Evolutionary conservation across 768 basidiomycete genomes (phyloP).

Genomic region (Xanthoconium stramineum): DNA sequence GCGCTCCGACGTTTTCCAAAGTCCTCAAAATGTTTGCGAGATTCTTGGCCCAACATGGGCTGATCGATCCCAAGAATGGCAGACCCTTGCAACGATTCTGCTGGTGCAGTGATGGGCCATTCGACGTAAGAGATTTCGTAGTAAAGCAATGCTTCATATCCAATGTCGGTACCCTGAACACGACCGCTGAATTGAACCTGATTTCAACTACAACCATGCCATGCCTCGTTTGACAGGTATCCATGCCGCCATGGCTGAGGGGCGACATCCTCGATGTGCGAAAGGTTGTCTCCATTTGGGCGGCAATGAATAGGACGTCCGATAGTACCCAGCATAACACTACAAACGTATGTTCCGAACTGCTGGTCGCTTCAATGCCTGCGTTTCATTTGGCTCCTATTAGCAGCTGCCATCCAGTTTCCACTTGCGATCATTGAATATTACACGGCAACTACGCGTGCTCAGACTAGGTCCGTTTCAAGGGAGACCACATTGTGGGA

Average conservation of each 20-base stretch:
- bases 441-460: conserved; percentile 70
- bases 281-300: conserved; percentile 50
- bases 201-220: conserved; percentile 8
- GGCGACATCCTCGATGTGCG: conserved; percentile 78
- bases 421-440: conserved; percentile 48
- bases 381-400: background rate
- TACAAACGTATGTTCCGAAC: conserved; percentile 14
- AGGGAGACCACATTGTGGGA: conserved; percentile 84
- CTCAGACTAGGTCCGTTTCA: conserved; percentile 73
- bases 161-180: conserved; percentile 43
- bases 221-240: conserved; percentile 40
- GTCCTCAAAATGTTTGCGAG: conserved; percentile 59
- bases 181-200: background rate
- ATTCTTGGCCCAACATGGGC: conserved; percentile 68
- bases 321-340: conserved; percentile 7
- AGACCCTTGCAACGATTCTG: conserved; percentile 61
- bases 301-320: conserved; percentile 9
- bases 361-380: background rate
- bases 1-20: conserved; percentile 70
- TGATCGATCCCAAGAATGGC: conserved; percentile 60
- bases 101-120: conserved; percentile 86
- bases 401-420: conserved; percentile 15
- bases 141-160: conserved; percentile 91
- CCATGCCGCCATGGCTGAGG: conserved; percentile 70
- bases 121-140: conserved; percentile 79